A percentile compares a stretch with the other conserved stretches of the same genome.
These are phyloP conservation scores for Juglanconis juglandina DNA, from an alignment of 2,329 filamentous ascomycete genomes.

Conservation along the genomic window DNA sequence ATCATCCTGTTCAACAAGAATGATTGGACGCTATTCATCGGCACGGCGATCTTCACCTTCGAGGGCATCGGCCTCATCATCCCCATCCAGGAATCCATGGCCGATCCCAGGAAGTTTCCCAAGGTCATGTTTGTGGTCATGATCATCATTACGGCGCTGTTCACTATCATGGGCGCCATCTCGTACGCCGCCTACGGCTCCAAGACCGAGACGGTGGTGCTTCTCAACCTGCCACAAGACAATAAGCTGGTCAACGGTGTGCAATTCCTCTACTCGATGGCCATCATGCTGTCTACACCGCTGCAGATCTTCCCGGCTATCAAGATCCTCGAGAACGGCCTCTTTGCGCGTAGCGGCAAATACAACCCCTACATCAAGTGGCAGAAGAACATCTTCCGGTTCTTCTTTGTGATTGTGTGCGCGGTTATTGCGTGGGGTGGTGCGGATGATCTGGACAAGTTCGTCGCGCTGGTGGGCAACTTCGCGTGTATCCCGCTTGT, in stretches of 20 bases:
- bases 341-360: conserved; percentile 92
- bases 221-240: conserved; percentile 94
- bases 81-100: conserved; percentile 97
- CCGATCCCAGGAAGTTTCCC: conserved; percentile 83
- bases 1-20: conserved; percentile 86
- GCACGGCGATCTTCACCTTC: conserved; percentile 98
- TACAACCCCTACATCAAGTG: conserved; percentile 99
- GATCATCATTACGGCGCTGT: conserved; percentile 89
- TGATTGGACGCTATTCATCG: conserved; percentile 96
- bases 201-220: conserved; percentile 90
- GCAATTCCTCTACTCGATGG: conserved; percentile 94
- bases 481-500: conserved; percentile 97
- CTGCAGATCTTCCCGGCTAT: conserved; percentile 97
- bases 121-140: conserved; percentile 85
- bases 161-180: conserved; percentile 85
- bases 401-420: conserved; percentile 85
- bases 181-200: conserved; percentile 96
- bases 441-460: conserved; percentile 92
- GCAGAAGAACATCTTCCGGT: conserved; percentile 98
- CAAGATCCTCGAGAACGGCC: conserved; percentile 88
- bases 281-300: conserved; percentile 93
- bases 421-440: conserved; percentile 87
- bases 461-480: conserved; percentile 91
- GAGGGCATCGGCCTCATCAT: conserved; percentile 97
- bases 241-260: conserved; percentile 92